Base-by-base conservation (phyloP, 164 flowering plant genomes). In the Kingdonia uniflora region DNA sequence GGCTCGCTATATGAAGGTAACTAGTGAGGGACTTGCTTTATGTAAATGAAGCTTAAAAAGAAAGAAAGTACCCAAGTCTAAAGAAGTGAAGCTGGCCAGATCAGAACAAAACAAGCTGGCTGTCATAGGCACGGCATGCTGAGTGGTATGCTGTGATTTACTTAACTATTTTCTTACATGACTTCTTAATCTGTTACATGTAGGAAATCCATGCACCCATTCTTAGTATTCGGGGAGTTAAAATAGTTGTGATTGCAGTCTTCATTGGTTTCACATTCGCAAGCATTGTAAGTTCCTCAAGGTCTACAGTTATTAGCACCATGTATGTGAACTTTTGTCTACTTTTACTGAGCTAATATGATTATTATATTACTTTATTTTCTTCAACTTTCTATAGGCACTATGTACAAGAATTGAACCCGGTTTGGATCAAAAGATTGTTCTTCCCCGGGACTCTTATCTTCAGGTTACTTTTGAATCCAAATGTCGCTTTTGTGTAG, bases 361-460 rank as follows among this genome's bases (percentile, higher is more conserved):
- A 44, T 43, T 54, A 11, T 42, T 21, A 19, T 0, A 11, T 29
- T 8, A 5, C 1, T 55, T 56, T 29, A 29, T 29, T 29, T 8
- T 29, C 35, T 29, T 29, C 8, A 29, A 29, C 8, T 29, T 4
- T 35, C 41, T 47, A 26, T 48, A 94, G 99, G 96, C 95, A 57
- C 69, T 94, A 38, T 77, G 80, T 66, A 78, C 99, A n/a, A 76
- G 99, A 62, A 82, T 94, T 45, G 75, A 94, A 68, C 90, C 95
- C 70, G 99, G 99, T 65, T 70, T 88, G 69, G 97, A 86, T 42
- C 97, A 94, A 52, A 74, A 84, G 66, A 78, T 86, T 71, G 99
- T 84, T 66, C 99, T 94, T 72, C 99, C 99, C 19, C 77, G 71
- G 49, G 95, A 94, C 63, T 94, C 99, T 6, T 94, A 88, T 77